A percentile compares a stretch with the other conserved stretches of the same genome.
These are phyloP conservation scores for Adiantum capillusveneris DNA, from an alignment of 75 land plant genomes.

Conservation along the genomic window DNA sequence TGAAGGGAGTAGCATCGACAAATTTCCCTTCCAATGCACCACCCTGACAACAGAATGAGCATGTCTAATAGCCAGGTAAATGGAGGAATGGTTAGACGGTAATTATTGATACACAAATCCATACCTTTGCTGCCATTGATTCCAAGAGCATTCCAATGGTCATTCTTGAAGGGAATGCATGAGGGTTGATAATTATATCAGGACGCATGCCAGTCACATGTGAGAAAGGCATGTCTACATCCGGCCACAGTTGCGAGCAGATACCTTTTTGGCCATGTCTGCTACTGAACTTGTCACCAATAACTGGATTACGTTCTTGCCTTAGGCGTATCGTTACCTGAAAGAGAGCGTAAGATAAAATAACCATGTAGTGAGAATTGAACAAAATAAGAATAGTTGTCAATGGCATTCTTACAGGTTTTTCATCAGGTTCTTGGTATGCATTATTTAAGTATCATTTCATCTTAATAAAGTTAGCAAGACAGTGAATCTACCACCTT, in stretches of 20 bases:
- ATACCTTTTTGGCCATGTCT: slow-evolving; percentile 97
- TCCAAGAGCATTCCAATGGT: slow-evolving; percentile 98
- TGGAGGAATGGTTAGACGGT: too few species aligned
- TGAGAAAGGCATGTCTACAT: slow-evolving; percentile 98
- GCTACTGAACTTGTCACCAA: slow-evolving; percentile 93
- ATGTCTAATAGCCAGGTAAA: too few species aligned
- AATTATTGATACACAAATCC: not conserved
- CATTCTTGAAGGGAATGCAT: slow-evolving; percentile 99
- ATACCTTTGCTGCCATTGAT: slow-evolving; percentile 98
- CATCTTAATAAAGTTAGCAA: too few species aligned
- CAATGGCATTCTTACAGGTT: too few species aligned
- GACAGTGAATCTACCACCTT: too few species aligned
- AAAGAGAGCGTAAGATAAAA: too few species aligned
- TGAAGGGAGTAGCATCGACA: slow-evolving; percentile 93
- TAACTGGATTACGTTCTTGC: slow-evolving; percentile 74
- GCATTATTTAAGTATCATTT: too few species aligned
- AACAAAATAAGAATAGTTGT: too few species aligned
- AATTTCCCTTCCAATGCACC: slow-evolving; percentile 76
- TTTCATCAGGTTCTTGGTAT: too few species aligned
- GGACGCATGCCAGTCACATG: slow-evolving; percentile 94
- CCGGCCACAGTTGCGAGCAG: slow-evolving; percentile 97
- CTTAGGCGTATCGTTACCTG: slow-evolving; percentile 80
- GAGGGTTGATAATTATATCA: slow-evolving; percentile 96
- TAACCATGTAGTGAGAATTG: too few species aligned
- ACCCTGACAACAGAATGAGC: too few species aligned